Evolutionary conservation across 163 green algal species (phyloP).

Genomic region (Scenedesmus sp.): DNA sequence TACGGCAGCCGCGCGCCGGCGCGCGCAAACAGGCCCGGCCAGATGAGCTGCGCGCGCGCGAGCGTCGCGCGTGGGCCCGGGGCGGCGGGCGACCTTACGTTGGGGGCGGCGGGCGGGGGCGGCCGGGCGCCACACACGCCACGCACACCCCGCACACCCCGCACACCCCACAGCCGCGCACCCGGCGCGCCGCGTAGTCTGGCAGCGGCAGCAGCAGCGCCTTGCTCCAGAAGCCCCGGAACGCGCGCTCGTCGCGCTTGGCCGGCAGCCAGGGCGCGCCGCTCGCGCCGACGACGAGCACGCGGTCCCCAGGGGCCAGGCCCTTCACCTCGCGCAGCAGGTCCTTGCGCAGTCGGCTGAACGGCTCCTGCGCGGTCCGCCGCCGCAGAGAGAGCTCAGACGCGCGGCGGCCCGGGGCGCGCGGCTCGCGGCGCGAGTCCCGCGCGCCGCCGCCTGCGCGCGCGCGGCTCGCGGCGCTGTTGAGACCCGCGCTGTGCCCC

Average conservation of each 20-base stretch:
- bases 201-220: constrained; percentile 82
- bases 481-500: too few species aligned
- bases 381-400: too few species aligned
- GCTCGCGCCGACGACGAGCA: constrained; percentile 85
- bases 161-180: constrained; percentile 4
- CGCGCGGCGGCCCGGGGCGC: too few species aligned
- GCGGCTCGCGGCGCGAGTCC: too few species aligned
- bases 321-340: constrained; percentile 66
- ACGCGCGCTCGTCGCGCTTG: constrained; percentile 86
- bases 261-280: constrained; percentile 74
- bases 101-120: background rate
- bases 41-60: constrained; percentile 60
- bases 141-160: background rate
- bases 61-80: background rate
- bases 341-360: constrained; percentile 90
- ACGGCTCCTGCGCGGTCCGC: constrained; percentile 65
- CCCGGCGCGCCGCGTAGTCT: constrained; percentile 79
- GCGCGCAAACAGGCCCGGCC: constrained; percentile 69
- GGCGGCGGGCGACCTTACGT: background rate
- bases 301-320: constrained; percentile 60
- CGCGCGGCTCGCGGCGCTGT: too few species aligned
- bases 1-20: constrained; percentile 60
- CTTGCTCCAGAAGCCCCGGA: constrained; percentile 87
- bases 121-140: background rate
- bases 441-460: too few species aligned